Evolutionary conservation across 2,329 filamentous ascomycete species (phyloP).

Genomic region (Beauveria medogensis): DNA sequence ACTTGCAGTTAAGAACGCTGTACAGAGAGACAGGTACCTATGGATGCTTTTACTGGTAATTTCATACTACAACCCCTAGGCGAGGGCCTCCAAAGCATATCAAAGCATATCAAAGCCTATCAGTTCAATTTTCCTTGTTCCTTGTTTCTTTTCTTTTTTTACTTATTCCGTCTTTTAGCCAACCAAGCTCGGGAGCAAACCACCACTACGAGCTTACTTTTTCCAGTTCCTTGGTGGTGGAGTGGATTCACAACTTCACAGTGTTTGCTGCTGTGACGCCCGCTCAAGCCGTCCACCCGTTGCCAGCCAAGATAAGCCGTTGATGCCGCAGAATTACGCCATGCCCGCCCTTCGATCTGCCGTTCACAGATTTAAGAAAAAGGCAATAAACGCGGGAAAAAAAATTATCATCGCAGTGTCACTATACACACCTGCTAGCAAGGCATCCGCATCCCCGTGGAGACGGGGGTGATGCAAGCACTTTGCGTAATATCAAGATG

Average conservation of each 20-base stretch:
- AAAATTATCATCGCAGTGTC: background rate
- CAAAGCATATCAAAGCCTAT: too few species aligned
- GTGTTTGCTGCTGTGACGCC: background rate
- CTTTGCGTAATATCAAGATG: background rate
- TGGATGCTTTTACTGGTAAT: too few species aligned
- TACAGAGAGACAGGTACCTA: too few species aligned
- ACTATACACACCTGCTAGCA: too few species aligned
- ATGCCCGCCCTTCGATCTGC: too few species aligned
- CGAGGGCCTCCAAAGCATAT: background rate
- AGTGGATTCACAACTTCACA: background rate
- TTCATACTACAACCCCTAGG: background rate
- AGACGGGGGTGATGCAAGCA: background rate
- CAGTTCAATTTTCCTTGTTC: too few species aligned
- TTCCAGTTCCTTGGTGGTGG: background rate
- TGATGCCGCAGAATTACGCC: too few species aligned
- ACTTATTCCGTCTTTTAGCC: background rate
- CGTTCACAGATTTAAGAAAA: too few species aligned
- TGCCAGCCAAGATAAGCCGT: too few species aligned
- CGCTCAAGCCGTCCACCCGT: background rate
- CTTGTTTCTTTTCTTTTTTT: background rate
- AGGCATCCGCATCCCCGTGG: background rate
- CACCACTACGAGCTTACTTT: background rate
- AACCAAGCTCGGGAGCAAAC: too few species aligned
- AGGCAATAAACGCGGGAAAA: background rate
- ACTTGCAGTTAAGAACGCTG: too few species aligned